phyloP scores from a whole-genome alignment of 768 basidiomycete species.

The Hygrophoropsis aurantiaca region DNA sequence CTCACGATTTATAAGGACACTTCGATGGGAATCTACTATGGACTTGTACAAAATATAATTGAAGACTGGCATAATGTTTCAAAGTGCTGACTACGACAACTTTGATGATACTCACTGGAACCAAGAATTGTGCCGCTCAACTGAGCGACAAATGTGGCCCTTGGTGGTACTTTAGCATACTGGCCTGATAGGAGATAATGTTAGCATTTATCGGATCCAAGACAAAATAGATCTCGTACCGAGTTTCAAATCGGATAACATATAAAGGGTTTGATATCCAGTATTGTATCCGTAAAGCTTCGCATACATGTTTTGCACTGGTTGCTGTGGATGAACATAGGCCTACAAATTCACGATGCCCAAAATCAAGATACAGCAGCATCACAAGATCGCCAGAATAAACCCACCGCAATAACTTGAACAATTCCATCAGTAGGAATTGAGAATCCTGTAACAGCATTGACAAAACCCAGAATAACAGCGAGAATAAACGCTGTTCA shows the following conservation, averaged over 20 bases:
- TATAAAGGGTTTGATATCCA: conserved; percentile 50
- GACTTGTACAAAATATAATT: conserved; percentile 19
- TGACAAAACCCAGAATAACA: conserved; percentile 40
- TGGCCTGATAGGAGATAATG: conserved; percentile 53
- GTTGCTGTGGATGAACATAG: conserved; percentile 20
- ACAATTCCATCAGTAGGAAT: conserved; percentile 11
- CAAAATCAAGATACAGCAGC: too few species aligned
- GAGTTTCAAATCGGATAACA: conserved; percentile 44
- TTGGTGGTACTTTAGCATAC: conserved; percentile 53
- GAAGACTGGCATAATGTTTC: conserved; percentile 10
- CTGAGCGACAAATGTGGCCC: conserved; percentile 47
- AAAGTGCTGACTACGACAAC: not conserved
- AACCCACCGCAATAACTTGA: conserved; percentile 12
- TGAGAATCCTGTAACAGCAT: conserved; percentile 12
- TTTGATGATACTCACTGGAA: conserved; percentile 39
- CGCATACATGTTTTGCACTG: conserved; percentile 45
- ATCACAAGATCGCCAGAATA: not conserved
- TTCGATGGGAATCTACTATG: conserved; percentile 12
- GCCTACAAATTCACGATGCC: conserved; percentile 22
- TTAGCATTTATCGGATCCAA: not conserved
- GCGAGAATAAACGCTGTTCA: conserved; percentile 30
- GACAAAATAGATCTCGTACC: not conserved
- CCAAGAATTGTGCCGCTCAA: conserved; percentile 51
- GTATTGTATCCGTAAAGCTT: conserved; percentile 55
- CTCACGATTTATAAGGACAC: conserved; percentile 12